Base-by-base conservation (phyloP, 2,329 filamentous ascomycete species). In the Colletotrichum costaricense region DNA sequence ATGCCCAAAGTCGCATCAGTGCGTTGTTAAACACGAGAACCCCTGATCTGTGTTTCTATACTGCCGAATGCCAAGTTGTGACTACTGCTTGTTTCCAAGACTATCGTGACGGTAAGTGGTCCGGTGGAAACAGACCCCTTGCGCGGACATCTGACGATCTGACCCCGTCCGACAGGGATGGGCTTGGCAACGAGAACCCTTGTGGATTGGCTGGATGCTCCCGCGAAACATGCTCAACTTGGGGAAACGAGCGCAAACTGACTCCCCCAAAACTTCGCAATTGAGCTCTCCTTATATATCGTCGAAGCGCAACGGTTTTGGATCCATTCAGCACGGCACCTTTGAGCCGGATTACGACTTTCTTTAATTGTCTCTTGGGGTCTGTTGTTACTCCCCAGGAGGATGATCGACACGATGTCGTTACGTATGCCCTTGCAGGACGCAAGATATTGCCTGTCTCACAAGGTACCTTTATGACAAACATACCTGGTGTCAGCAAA, bases 221-320 rank as follows among this genome's bases (percentile, higher is more conserved):
- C 68, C 42, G 46, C 65, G 68, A 55, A 66, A 67, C 56, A 46
- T 42, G 63, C 62, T 67, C 38, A 65, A 64, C 54, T 49, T 52
- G 60, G 52, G 26, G 52, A 62, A 71, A 71, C 26, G 33, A 71
- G 68, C 68, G 67, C 68, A 67, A 66, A 71, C n/a, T 33, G 38
- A 26, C 68, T 67, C 68, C 58, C 24, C 28, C 33, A 46, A 49
- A 64, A 30, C 33, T 26, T 64, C 30, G 12, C 30, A 38, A 35
- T 56, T 33, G 12, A 57, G 58, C 33, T 38, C 52, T 52, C n/a
- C 26, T 58, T 57, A 65, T 64, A 65, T 49, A 14, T 49, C 28
- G n/a, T 35, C 52, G 54, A 58, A 65, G 35, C 49, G 28, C 28
- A 30, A 16, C 35, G 7, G 30, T 52, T 35, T 35, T 16, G 5